Percentiles rank a stretch among this genome's conserved stretches.
phyloP scores from a whole-genome alignment of 192 early-diverging fungal genomes.

The Backusella luteola region DNA sequence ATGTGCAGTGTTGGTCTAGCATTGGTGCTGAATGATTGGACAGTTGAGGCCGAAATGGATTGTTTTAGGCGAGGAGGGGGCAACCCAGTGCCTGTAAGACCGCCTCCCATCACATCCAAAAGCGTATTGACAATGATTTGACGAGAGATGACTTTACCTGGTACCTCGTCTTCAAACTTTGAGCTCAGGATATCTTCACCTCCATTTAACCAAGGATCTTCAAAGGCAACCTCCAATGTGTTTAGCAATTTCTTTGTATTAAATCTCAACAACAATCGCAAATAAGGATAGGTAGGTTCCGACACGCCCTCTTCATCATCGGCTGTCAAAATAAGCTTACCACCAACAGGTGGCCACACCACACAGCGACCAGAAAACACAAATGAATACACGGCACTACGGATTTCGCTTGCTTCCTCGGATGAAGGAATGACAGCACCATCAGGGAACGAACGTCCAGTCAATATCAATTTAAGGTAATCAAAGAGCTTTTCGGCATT shows the following conservation, averaged over 20 bases:
- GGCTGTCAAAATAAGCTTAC: slow-evolving; percentile 52
- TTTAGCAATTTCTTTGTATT: slow-evolving; percentile 52
- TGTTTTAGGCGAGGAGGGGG: slow-evolving; percentile 30
- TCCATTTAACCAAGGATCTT: slow-evolving; percentile 59
- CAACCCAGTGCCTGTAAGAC: slow-evolving; percentile 1
- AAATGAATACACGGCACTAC: slow-evolving; percentile 56
- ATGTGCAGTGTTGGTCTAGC: not conserved
- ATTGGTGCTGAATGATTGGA: slow-evolving; percentile 23
- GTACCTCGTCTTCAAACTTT: slow-evolving; percentile 49
- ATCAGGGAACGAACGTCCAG: slow-evolving; percentile 52
- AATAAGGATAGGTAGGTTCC: slow-evolving; percentile 63
- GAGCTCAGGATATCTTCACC: slow-evolving; percentile 39
- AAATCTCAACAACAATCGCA: slow-evolving; percentile 48
- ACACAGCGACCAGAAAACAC: slow-evolving; percentile 62
- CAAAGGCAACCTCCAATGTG: slow-evolving; percentile 55
- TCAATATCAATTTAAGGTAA: slow-evolving; percentile 50
- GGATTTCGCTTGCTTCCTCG: slow-evolving; percentile 44
- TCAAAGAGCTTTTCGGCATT: slow-evolving; percentile 52
- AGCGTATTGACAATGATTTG: slow-evolving; percentile 61
- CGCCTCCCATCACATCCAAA: slow-evolving; percentile 52
- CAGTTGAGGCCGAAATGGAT: slow-evolving; percentile 33
- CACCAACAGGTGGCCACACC: slow-evolving; percentile 56
- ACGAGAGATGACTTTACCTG: slow-evolving; percentile 51
- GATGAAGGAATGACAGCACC: slow-evolving; percentile 33
- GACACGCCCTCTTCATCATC: slow-evolving; percentile 44